Conservation (phyloP, 176 grass and related monocot species). For the Avena sativa region DNA sequence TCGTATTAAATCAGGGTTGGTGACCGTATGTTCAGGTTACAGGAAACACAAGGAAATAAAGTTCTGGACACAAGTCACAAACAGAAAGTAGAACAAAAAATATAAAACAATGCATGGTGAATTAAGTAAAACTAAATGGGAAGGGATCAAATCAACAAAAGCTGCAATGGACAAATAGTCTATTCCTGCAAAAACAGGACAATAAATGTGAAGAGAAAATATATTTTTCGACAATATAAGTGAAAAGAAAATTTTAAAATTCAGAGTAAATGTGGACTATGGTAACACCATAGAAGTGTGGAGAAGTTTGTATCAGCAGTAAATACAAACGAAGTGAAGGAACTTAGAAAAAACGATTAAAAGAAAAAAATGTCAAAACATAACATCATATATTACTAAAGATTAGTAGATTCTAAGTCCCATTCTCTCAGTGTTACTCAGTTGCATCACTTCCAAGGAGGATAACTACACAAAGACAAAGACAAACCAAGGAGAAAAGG, state of each 20-base stretch:
- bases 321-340: neutral
- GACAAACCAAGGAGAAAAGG: neutral
- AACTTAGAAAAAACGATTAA: neutral
- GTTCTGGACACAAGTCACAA: neutral
- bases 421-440: too few species aligned
- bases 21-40: neutral
- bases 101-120: neutral
- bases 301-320: neutral
- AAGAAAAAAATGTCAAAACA: too few species aligned
- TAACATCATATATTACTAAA: too few species aligned
- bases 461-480: neutral
- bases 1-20: too few species aligned
- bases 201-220: neutral
- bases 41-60: constrained; percentile 14
- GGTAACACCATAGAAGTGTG: neutral
- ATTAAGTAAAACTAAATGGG: constrained; percentile 48
- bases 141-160: constrained; percentile 54
- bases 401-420: too few species aligned
- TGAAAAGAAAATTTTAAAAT: neutral
- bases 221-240: neutral
- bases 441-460: too few species aligned
- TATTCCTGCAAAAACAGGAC: constrained; percentile 44
- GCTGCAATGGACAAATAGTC: constrained; percentile 68
- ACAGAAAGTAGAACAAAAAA: constrained; percentile 2
- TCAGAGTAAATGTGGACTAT: neutral